phyloP scores from a whole-genome alignment of 805 yeast genomes.

The Myxozyma lipomycoides region DNA sequence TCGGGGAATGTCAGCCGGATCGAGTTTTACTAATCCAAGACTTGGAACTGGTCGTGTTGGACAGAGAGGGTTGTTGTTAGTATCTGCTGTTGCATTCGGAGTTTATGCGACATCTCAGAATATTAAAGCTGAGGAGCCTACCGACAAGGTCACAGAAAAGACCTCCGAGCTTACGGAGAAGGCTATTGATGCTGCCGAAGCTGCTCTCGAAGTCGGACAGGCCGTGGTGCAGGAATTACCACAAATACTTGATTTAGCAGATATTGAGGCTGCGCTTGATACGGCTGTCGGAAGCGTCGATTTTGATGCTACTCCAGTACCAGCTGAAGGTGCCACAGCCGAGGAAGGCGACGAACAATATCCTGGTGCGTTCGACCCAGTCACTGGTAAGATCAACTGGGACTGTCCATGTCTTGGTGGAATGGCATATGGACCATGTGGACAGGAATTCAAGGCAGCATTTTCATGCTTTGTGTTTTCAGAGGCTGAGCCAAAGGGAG shows the following conservation, averaged over 20 bases:
- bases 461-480: constrained; percentile 94
- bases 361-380: constrained; percentile 90
- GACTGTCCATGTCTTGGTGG: constrained; percentile 99
- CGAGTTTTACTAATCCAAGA: no score
- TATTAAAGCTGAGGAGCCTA: no score
- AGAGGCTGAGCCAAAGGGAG: constrained; percentile 91
- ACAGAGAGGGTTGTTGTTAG: no score
- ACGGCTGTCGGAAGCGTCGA: constrained; percentile 1
- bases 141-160: no score
- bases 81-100: no score
- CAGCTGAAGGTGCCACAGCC: background rate
- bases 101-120: no score
- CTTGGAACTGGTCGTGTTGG: no score
- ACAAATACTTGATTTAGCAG: background rate
- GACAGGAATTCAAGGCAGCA: constrained; percentile 90
- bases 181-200: background rate
- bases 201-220: background rate
- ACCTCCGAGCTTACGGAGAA: background rate
- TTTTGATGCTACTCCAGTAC: background rate
- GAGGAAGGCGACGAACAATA: constrained; percentile 24
- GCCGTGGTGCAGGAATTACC: background rate
- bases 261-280: constrained; percentile 4
- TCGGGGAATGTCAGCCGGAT: no score
- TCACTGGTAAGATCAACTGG: constrained; percentile 99
- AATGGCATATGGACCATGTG: constrained; percentile 98